Evolutionary conservation across 139 green algal genomes (phyloP), one percentile per base, ranked within the genome.

Genomic region (Diplosphaera chodatii): DNA sequence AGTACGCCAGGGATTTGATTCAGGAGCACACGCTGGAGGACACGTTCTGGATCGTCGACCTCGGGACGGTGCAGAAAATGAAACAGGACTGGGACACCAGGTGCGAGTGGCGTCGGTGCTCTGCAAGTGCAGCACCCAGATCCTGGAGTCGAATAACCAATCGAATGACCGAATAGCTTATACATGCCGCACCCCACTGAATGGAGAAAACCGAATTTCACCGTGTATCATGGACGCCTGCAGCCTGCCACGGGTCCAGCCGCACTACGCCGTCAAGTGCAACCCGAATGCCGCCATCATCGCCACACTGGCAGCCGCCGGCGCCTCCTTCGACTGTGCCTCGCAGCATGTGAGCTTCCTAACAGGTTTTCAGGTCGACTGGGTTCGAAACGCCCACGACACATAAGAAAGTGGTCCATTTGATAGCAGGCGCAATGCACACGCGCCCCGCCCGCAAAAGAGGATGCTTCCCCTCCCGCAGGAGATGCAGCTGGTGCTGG

Each of bases 241-340:
- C 48, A 59, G 48, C 16, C 48, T 63, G 68, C 48, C 40, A 41
- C 29, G 41, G 68, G 22, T 65, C 22, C 15, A 34, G 34, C 48
- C 68, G 18, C 23, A 33, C 59, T 65, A 65, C 21, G 91, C 91
- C 5, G 89, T 97, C 41, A 97, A 97, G 86, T 97, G 91, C 84
- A 91, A 94, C 84, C 84, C 85, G 5, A 86, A 96, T 73, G 65
- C 75, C 0, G 85, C 80, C 40, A 76, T 97, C 23, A 76, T 97
- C 27, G 68, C 75, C 55, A 73, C 89, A 41, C 81, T 97, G 25
- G 82, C 84, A 2, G 77, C 88, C 0, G 77, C 94, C 48, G 92
- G 92, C 31, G 77, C 85, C 16, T 88, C 87, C 37, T 97, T 97
- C 77, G 91, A 97, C 81, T 95, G 89, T 68, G 91, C 91, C 4